These are phyloP conservation scores for Chlamydomonas sp. DNA, from an alignment of 139 green algal genomes.

Conservation along the genomic window DNA sequence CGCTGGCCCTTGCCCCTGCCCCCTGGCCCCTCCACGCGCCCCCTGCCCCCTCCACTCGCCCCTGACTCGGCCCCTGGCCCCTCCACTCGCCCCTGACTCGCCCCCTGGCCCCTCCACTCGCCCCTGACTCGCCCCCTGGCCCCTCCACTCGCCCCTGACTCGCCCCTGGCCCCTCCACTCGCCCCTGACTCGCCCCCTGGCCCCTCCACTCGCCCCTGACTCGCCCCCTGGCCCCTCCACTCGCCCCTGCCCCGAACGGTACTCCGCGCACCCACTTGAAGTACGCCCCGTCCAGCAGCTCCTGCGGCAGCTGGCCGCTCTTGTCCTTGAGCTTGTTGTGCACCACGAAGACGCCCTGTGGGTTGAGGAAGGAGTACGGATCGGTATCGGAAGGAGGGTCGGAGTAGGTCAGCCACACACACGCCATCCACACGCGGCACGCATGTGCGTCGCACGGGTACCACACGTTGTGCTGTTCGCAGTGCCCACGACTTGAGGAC, in stretches of 20 bases:
- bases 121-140: not conserved
- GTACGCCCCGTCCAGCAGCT: constrained; percentile 5
- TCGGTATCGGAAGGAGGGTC: no score
- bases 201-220: not conserved
- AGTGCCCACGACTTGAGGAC: not conserved
- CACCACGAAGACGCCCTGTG: constrained; percentile 37
- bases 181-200: not conserved
- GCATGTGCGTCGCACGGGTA: no score
- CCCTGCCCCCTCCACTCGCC: no score
- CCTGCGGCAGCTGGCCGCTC: not conserved
- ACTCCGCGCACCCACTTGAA: constrained; percentile 12
- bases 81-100: not conserved
- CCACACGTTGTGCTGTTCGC: not conserved
- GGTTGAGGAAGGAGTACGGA: not conserved
- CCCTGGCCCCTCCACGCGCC: not conserved
- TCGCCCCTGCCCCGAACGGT: not conserved
- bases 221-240: not conserved
- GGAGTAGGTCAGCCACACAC: no score
- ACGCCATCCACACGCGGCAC: no score
- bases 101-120: not conserved
- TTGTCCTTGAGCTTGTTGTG: constrained; percentile 41
- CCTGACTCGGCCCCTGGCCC: not conserved
- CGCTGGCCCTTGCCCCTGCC: no score
- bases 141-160: not conserved
- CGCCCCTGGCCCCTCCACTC: not conserved